phyloP scores from a whole-genome alignment of 257 asterid species.

The Plectranthus barbatus region DNA sequence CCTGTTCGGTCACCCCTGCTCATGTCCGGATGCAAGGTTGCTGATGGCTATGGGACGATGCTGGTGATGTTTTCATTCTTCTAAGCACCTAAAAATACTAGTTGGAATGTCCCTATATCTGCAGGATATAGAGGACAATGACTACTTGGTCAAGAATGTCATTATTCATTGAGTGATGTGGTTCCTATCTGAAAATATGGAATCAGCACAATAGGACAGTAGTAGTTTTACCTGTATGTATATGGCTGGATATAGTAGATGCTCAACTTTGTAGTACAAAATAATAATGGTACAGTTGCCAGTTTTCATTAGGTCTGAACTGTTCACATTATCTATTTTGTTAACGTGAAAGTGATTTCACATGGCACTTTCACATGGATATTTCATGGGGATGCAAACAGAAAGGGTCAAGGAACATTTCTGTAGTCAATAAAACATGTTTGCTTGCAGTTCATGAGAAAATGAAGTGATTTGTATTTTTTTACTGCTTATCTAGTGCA shows the following conservation, averaged over 20 bases:
- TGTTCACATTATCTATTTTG: not conserved
- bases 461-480: not conserved
- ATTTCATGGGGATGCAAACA: too few relatives aligned
- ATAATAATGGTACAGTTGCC: not conserved
- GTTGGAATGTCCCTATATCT: not conserved
- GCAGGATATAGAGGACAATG: not conserved
- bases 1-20: conserved; percentile 65
- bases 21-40: conserved; percentile 95
- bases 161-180: not conserved
- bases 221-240: not conserved
- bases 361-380: too few relatives aligned
- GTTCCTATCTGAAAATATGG: not conserved
- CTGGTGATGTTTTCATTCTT: conserved; percentile 41
- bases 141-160: not conserved
- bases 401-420: too few relatives aligned
- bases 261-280: not conserved
- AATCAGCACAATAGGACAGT: not conserved
- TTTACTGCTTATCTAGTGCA: not conserved
- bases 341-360: not conserved
- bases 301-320: not conserved
- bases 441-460: too few relatives aligned
- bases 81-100: not conserved
- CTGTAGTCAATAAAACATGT: too few relatives aligned
- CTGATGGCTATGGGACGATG: conserved; percentile 93
- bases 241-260: too few relatives aligned